These are phyloP conservation scores for Podaxis sp. DNA, from an alignment of 768 basidiomycete species.

Conservation along the genomic window DNA sequence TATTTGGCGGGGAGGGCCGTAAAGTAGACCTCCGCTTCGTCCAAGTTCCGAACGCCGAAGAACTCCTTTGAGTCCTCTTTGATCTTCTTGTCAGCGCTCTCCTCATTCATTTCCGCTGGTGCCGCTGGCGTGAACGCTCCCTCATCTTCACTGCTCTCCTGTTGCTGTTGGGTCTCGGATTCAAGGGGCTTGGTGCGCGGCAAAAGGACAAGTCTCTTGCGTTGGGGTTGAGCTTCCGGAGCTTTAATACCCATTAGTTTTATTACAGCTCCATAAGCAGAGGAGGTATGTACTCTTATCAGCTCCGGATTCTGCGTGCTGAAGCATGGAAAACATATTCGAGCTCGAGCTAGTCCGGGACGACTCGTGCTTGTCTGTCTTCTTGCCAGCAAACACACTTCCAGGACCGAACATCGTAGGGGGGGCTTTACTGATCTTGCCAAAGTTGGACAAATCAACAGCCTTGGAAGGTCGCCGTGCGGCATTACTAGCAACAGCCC, in stretches of 20 bases:
- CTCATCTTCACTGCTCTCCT: constrained; percentile 49
- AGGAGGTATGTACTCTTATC: constrained; percentile 46
- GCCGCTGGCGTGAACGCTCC: constrained; percentile 41
- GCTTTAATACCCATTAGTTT: constrained; percentile 22
- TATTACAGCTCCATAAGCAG: not conserved
- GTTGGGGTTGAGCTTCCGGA: constrained; percentile 52
- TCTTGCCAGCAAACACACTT: no score
- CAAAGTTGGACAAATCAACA: no score
- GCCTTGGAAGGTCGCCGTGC: no score
- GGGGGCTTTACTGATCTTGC: no score
- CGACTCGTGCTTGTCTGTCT: constrained; percentile 64
- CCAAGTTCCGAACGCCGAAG: constrained; percentile 78
- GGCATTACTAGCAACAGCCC: no score
- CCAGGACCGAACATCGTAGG: no score
- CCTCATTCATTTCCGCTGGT: constrained; percentile 56
- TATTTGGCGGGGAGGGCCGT: constrained; percentile 64
- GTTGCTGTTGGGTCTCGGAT: constrained; percentile 43
- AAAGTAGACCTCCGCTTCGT: constrained; percentile 89
- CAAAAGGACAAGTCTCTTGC: no score
- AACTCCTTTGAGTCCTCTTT: constrained; percentile 84
- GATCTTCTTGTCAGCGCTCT: constrained; percentile 72
- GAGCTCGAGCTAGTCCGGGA: constrained; percentile 77
- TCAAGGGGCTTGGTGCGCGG: no score
- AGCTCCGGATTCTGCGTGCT: constrained; percentile 59
- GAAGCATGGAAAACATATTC: constrained; percentile 89